Evolutionary conservation across 1,284 basidiomycete species (phyloP).

Genomic region (Earliella scabrosa): DNA sequence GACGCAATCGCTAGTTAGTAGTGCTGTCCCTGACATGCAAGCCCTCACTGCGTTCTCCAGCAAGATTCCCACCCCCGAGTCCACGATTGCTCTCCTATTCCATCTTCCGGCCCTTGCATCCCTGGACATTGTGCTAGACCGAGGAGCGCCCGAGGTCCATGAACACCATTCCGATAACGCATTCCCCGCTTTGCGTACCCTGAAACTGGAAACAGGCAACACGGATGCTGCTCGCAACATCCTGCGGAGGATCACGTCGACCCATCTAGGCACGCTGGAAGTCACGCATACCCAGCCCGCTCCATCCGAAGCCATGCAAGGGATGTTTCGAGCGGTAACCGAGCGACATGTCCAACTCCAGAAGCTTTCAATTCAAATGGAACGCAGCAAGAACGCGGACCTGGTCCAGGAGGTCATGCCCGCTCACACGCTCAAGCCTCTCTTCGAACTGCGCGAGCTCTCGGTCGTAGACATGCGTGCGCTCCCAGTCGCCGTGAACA

Average conservation of each 20-base stretch:
- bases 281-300: not conserved
- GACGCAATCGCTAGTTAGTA: not conserved
- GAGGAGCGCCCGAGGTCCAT: not conserved
- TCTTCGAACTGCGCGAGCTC: not conserved
- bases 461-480: not conserved
- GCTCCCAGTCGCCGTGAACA: not conserved
- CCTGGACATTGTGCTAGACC: not conserved
- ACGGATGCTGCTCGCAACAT: not conserved
- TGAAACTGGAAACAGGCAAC: not conserved
- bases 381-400: not conserved
- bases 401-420: not conserved
- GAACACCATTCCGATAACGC: not conserved
- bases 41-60: not conserved
- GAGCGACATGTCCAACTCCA: not conserved
- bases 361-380: not conserved
- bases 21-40: not conserved
- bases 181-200: not conserved
- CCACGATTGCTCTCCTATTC: not conserved
- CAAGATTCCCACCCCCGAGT: not conserved
- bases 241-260: not conserved
- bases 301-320: not conserved
- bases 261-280: not conserved
- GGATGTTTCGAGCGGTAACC: not conserved
- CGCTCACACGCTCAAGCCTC: not conserved
- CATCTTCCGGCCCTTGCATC: not conserved